Percentiles rank a stretch among this genome's conserved stretches.
Evolutionary conservation across 2,329 filamentous ascomycete species (phyloP).

Genomic region (Emmonsia crescens): DNA sequence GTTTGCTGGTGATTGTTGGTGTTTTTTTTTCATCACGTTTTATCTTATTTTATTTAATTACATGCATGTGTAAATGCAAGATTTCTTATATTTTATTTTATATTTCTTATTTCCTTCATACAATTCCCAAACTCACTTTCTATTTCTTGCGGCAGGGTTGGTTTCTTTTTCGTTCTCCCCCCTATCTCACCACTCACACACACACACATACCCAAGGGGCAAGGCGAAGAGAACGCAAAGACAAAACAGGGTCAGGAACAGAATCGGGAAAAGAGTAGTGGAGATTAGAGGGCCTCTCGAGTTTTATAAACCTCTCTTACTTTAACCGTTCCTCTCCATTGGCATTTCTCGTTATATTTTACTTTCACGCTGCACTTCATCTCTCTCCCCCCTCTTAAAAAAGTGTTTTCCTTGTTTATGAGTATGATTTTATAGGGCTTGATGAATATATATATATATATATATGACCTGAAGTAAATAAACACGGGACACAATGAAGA

Average conservation of each 20-base stretch:
- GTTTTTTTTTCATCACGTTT: not conserved
- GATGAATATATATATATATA: too few species aligned
- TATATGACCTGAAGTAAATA: too few species aligned
- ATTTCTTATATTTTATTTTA: not conserved
- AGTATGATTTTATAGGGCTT: too few species aligned
- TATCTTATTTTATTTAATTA: constrained; percentile 2
- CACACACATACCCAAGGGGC: not conserved
- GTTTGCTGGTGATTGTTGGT: not conserved
- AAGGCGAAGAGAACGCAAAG: not conserved
- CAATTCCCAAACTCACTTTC: not conserved
- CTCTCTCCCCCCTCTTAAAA: too few species aligned
- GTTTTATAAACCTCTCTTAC: not conserved
- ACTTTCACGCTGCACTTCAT: too few species aligned
- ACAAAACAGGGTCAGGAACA: not conserved
- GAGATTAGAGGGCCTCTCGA: not conserved
- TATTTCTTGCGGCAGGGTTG: not conserved
- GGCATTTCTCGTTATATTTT: not conserved
- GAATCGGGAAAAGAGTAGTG: not conserved
- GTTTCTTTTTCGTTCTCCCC: not conserved
- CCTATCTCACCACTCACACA: not conserved
- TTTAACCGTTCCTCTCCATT: not conserved
- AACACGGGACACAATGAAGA: too few species aligned
- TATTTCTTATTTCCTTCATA: not conserved
- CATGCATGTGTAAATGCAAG: not conserved
- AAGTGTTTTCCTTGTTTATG: too few species aligned